These are phyloP conservation scores for Penicillium lividum DNA, from an alignment of 495 filamentous ascomycete genomes.

Conservation along the genomic window DNA sequence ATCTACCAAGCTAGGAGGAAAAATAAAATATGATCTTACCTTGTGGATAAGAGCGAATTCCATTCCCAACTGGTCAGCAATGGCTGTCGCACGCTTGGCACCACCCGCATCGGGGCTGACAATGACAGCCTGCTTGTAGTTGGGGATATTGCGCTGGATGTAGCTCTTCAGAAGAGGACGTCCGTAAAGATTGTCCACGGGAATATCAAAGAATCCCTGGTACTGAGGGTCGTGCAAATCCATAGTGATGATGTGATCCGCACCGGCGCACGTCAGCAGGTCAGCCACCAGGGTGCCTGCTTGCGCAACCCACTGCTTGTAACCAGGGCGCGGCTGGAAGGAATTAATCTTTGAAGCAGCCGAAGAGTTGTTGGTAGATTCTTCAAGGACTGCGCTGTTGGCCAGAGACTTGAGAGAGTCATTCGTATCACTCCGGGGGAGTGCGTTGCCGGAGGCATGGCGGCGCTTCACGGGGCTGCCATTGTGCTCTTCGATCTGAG, in stretches of 20 bases:
- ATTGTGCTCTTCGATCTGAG: constrained; percentile 57
- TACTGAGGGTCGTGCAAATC: constrained; percentile 98
- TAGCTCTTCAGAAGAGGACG: constrained; percentile 85
- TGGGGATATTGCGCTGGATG: constrained; percentile 83
- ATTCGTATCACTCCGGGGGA: constrained; percentile 59
- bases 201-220: constrained; percentile 98
- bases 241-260: constrained; percentile 94
- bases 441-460: constrained; percentile 31
- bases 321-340: constrained; percentile 85
- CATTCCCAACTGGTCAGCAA: constrained; percentile 89
- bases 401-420: constrained; percentile 57
- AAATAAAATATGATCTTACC: constrained; percentile 52
- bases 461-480: constrained; percentile 43
- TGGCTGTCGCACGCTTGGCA: constrained; percentile 94
- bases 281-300: constrained; percentile 94
- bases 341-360: constrained; percentile 46
- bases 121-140: constrained; percentile 84
- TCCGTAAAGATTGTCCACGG: constrained; percentile 94
- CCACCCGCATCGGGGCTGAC: constrained; percentile 96
- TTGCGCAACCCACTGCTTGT: constrained; percentile 98
- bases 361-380: constrained; percentile 57
- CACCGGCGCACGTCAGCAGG: constrained; percentile 90
- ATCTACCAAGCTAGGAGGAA: constrained; percentile 6
- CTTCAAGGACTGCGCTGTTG: constrained; percentile 38
- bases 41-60: constrained; percentile 98